Percentiles rank a stretch among this genome's conserved stretches.
These are phyloP conservation scores for Nepenthes gracilis DNA, from an alignment of 148 eudicot species.

Conservation along the genomic window DNA sequence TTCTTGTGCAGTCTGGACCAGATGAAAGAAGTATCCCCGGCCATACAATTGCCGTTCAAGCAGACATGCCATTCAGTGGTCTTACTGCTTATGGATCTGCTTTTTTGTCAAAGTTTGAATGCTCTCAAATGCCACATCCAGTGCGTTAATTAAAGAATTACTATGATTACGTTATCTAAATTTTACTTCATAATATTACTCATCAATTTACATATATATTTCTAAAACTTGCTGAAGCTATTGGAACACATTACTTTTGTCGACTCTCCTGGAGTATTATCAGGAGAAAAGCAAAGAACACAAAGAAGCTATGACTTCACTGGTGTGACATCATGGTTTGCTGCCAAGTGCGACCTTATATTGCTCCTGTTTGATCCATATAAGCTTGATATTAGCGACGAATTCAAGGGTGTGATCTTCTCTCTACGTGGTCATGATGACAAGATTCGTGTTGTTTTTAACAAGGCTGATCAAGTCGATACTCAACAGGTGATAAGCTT, in stretches of 20 bases:
- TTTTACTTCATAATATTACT: neutral
- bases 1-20: constrained; percentile 39
- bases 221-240: constrained; percentile 24
- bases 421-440: constrained; percentile 85
- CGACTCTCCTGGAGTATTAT: constrained; percentile 91
- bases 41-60: constrained; percentile 81
- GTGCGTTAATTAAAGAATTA: constrained; percentile 25
- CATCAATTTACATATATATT: neutral
- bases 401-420: constrained; percentile 80
- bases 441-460: constrained; percentile 81
- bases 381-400: constrained; percentile 89
- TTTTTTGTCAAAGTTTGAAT: constrained; percentile 82
- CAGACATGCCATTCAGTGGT: constrained; percentile 77
- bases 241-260: constrained; percentile 81
- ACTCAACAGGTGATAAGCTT: constrained; percentile 60
- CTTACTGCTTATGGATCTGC: constrained; percentile 71
- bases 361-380: constrained; percentile 85
- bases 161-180: neutral
- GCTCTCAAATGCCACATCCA: constrained; percentile 92
- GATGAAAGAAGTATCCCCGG: constrained; percentile 94
- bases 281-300: constrained; percentile 92
- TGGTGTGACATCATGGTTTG: constrained; percentile 94
- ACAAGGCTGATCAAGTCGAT: constrained; percentile 95
- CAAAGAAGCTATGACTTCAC: constrained; percentile 91
- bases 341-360: constrained; percentile 82